Evolutionary conservation across 2,329 filamentous ascomycete genomes (phyloP), one percentile per base, ranked within the genome.

Genomic region (Grosmannia huntii): DNA sequence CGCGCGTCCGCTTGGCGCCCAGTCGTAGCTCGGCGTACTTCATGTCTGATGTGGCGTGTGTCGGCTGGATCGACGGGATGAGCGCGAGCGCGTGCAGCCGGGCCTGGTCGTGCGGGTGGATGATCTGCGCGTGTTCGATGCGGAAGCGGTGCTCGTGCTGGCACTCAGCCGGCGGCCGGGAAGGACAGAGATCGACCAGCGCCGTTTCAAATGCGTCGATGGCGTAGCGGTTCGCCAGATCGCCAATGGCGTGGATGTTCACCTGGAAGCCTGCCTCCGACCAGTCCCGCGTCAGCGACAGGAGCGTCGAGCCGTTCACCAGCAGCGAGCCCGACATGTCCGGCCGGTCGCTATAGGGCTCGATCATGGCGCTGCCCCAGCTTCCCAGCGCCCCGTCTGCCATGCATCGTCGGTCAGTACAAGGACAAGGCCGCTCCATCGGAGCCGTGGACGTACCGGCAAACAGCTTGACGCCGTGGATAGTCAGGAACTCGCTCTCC

Each of bases 41-140:
- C 81, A 85, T 86, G 68, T 88, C 85, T 9, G 82, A 85, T 3
- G 85, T 88, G 25, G 85, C 84, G 65, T 88, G 85, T 0, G 85
- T 87, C 5, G 85, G 85, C 65, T 88, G 85, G 57, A 89, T 82
- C 2, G 82, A 86, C 0, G 85, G 83, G 56, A 87, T 76, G 64
- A 88, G 80, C 7, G 81, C 81, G 5, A 86, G 68, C 5, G 73
- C 70, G 56, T 72, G 73, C 64, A 88, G 80, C 33, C 83, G 77
- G 1, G 63, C 69, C 66, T 86, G 85, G 68, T 88, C 85, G 59
- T 75, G 72, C 4, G 82, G 81, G 65, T 86, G 80, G 60, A 88
- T 82, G 63, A 88, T 87, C 64, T 88, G 85, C 0, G 84, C 71
- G 70, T 89, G 85, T 66, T 88, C 85, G 65, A 89, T 83, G 62